phyloP scores from a whole-genome alignment of 202 grass and related monocot genomes.

The Zizania palustris region DNA sequence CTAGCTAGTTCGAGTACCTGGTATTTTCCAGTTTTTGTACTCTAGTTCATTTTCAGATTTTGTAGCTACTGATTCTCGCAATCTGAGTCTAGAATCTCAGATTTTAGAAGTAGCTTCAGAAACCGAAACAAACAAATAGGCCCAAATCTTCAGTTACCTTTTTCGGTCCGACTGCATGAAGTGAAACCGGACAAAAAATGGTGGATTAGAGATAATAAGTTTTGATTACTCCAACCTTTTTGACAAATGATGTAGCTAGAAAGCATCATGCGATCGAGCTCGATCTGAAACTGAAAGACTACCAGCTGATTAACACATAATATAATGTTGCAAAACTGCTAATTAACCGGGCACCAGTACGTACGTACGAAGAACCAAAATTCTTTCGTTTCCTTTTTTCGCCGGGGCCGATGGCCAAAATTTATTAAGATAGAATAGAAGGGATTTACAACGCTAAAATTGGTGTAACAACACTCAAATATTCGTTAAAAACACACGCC shows the following conservation, averaged over 20 bases:
- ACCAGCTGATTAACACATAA: conserved; percentile 13
- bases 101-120: no score
- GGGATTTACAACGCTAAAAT: no score
- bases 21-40: no score
- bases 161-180: conserved; percentile 20
- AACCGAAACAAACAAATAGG: no score
- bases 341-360: neutral
- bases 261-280: conserved; percentile 10
- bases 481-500: no score
- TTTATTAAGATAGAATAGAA: no score
- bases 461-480: no score
- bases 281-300: conserved; percentile 24
- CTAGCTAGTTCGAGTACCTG: no score
- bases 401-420: no score
- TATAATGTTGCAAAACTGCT: neutral
- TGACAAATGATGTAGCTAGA: neutral
- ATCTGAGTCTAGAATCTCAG: no score
- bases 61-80: no score
- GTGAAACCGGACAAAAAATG: conserved; percentile 27
- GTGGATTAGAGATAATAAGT: conserved; percentile 34
- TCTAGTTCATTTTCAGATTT: no score
- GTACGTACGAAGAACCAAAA: conserved; percentile 3
- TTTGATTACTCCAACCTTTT: neutral
- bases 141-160: neutral
- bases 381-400: neutral